phyloP scores from a whole-genome alignment of 176 grass and related monocot genomes.

The Canna indica region DNA sequence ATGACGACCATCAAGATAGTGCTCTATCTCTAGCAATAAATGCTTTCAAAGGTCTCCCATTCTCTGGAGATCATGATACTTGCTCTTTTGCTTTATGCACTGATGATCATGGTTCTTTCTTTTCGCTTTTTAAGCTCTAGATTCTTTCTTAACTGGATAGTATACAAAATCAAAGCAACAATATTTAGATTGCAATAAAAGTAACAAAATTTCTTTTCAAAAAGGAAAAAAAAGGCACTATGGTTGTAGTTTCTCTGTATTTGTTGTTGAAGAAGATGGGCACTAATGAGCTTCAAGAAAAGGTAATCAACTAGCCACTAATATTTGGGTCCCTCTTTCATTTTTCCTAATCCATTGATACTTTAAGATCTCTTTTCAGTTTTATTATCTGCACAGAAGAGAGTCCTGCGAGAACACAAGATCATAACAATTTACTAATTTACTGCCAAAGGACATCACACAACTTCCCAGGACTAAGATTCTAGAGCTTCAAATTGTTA shows the following conservation, averaged over 20 bases:
- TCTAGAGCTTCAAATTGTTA: conserved; percentile 12
- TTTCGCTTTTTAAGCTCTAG: conserved; percentile 52
- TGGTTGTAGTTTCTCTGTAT: conserved; percentile 17
- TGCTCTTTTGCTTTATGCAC: background rate
- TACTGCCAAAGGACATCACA: background rate
- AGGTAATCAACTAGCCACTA: conserved; percentile 18
- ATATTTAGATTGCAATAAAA: conserved; percentile 38
- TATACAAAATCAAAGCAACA: conserved; percentile 53
- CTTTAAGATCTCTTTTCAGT: conserved; percentile 19
- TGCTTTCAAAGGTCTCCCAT: conserved; percentile 7
- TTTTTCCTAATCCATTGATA: conserved; percentile 22
- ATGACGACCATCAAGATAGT: conserved; percentile 12
- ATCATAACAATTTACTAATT: conserved; percentile 11
- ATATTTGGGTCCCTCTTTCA: conserved; percentile 18
- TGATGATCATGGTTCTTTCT: conserved; percentile 49
- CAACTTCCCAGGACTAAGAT: background rate
- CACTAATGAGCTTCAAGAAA: conserved; percentile 9
- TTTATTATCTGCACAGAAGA: conserved; percentile 22
- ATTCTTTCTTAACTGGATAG: conserved; percentile 77
- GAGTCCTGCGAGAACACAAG: background rate
- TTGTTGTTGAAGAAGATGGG: conserved; percentile 11
- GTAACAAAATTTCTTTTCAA: conserved; percentile 23
- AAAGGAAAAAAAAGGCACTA: conserved; percentile 23
- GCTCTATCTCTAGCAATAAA: conserved; percentile 6
- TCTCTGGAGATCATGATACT: conserved; percentile 10